Base-by-base conservation (phyloP, 345 rosid species). In the Xanthoceras sorbifolium region DNA sequence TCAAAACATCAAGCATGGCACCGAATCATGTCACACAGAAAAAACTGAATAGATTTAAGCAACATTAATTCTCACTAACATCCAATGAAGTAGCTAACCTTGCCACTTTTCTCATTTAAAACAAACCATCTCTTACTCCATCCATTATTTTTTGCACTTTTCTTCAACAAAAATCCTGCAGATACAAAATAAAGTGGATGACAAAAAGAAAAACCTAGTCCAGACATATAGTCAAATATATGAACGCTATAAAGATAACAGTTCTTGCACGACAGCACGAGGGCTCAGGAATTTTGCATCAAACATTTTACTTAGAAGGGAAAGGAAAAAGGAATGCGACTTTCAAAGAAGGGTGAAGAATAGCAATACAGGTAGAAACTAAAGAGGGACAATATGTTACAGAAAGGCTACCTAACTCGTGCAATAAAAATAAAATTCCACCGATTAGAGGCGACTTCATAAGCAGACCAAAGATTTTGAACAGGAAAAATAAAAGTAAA, bases 81-180 rank as follows among this genome's bases (percentile, higher is more conserved):
- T 73, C 50, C 38, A 29, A 67, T 44, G 20, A 28, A 73, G 67
- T 40, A 44, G 71, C 91, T 82, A 75, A 91, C 99, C 97, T 97
- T 97, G 85, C 99, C 98, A 78, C 84, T 94, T 87, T 92, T 97
- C 82, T 92, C 97, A 87, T 92, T 97, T 77, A 97, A 83, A 61
- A 97, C 99, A 88, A 97, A 97, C 98, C 98, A 97, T 64, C 95
- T 86, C 83, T 84, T 84, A 76, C 95, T 90, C 99, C 99, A 97
- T 38, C 93, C 97, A 81, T 86, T 91, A 67, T 93, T 86, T 87
- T 94, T 97, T 69, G 82, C 97, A 86, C 99, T 97, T 83, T 89
- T 97, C 87, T 94, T 97, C 88, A 92, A 81, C 70, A 97, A 84
- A 80, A 88, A 94, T 66, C 98, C 99, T 97, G 91, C 79, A 88